Conservation (phyloP, 768 basidiomycete species). For the Phanerochaete carnosa region DNA sequence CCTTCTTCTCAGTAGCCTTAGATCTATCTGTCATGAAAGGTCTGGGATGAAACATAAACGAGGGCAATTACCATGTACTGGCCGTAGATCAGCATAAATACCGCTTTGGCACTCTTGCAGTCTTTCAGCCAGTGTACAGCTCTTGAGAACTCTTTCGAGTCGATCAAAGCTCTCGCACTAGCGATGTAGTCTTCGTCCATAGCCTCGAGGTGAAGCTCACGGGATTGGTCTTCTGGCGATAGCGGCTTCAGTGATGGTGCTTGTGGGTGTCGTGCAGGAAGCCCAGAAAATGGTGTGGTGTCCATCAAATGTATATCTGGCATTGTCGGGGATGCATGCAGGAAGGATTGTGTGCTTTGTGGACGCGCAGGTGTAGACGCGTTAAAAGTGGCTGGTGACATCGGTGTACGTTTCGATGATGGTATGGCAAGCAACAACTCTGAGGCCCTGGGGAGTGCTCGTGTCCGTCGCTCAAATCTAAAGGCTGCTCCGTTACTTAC, state of each 20-base stretch:
- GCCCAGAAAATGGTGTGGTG: constrained; percentile 13
- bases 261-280: constrained; percentile 30
- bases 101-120: constrained; percentile 68
- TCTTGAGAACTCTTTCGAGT: constrained; percentile 74
- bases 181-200: constrained; percentile 72
- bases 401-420: constrained; percentile 36
- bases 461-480: neutral
- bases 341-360: neutral
- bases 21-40: constrained; percentile 9
- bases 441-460: constrained; percentile 56
- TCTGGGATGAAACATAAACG: neutral
- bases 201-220: constrained; percentile 47
- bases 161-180: constrained; percentile 70
- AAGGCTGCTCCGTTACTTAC: constrained; percentile 34
- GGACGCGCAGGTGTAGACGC: neutral
- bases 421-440: constrained; percentile 68
- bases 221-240: constrained; percentile 30
- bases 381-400: neutral
- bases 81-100: constrained; percentile 77
- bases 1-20: constrained; percentile 81
- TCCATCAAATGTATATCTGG: neutral
- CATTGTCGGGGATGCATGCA: constrained; percentile 1
- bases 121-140: constrained; percentile 61
- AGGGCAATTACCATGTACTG: constrained; percentile 72
- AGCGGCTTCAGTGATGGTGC: constrained; percentile 31